phyloP scores from a whole-genome alignment of 257 asterid species.

The Solanum commersonii region DNA sequence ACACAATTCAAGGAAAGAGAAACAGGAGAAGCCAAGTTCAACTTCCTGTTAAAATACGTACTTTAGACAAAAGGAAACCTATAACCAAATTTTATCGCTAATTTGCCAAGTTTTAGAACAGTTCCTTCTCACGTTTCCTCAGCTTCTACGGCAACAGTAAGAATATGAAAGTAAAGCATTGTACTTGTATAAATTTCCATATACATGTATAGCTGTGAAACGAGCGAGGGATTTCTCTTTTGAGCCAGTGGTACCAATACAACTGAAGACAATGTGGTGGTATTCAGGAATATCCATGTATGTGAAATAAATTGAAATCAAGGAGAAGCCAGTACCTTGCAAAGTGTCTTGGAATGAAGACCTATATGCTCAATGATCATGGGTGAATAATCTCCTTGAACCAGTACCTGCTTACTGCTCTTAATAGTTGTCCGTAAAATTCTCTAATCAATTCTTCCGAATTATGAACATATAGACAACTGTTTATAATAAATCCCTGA shows the following conservation, averaged over 20 bases:
- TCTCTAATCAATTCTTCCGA: not conserved
- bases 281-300: not conserved
- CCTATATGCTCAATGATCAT: not conserved
- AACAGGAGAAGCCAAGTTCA: not conserved
- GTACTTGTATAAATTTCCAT: not conserved
- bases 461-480: not conserved
- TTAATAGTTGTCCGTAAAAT: not conserved
- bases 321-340: conserved; percentile 1
- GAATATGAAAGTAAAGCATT: not conserved
- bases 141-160: not conserved
- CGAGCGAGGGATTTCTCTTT: not conserved
- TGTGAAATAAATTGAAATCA: not conserved
- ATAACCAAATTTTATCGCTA: not conserved
- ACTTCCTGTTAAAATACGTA: not conserved
- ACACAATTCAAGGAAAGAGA: not conserved
- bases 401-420: not conserved
- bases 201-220: not conserved
- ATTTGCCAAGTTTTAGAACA: not conserved
- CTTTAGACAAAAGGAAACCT: not conserved
- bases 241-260: not conserved
- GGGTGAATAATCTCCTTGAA: not conserved
- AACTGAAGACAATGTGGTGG: not conserved
- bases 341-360: not conserved
- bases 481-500: conserved; percentile 63
- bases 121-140: not conserved